Base-by-base conservation (phyloP, 2,329 filamentous ascomycete genomes). In the Diaporthe eres region DNA sequence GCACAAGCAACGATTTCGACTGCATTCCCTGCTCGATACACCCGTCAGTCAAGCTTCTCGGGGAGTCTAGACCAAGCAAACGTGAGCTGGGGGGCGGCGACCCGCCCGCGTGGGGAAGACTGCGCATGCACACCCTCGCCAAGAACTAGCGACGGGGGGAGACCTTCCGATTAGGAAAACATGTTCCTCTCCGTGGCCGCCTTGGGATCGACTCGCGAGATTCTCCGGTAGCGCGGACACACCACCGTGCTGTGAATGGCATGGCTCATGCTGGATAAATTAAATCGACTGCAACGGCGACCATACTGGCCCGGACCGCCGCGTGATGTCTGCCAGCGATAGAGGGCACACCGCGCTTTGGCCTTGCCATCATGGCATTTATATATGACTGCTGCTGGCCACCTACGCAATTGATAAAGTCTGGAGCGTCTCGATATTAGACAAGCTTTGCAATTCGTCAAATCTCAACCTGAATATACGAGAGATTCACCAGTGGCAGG, bases 191-290 rank as follows among this genome's bases (percentile, higher is more conserved):
- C 65, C 65, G 65, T 25, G 8, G n/a, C 34, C 65, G 47, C 34
- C 13, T 70, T 70, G 8, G n/a, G 65, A 25, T 39, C 49, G 25
- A 42, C 49, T 28, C 22, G 49, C 34, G 49, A 70, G 34, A 55
- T 55, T 55, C 34, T 39, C 65, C 65, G 65, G 65, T 70, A 70
- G 49, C 34, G 65, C 34, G 65, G 65, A 42, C 65, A 55, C 47
- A 28, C 65, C 34, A 42, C 34, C n/a, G 49, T 70, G 31, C 65
- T 70, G 7, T 28, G 47, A 70, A 53, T 49, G 65, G 65, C 34
- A 70, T 55, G 65, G 65, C 49, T 70, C 49, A 42, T 55, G 47
- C 34, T 42, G 65, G 49, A 70, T 70, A 70, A 55, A 70, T 70
- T 70, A 70, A 70, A 39, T 49, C 22, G 34, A 70, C 19, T 70